These are phyloP conservation scores for Penicillium aurantiogriseum DNA, from an alignment of 2,329 filamentous ascomycete species.

Conservation along the genomic window DNA sequence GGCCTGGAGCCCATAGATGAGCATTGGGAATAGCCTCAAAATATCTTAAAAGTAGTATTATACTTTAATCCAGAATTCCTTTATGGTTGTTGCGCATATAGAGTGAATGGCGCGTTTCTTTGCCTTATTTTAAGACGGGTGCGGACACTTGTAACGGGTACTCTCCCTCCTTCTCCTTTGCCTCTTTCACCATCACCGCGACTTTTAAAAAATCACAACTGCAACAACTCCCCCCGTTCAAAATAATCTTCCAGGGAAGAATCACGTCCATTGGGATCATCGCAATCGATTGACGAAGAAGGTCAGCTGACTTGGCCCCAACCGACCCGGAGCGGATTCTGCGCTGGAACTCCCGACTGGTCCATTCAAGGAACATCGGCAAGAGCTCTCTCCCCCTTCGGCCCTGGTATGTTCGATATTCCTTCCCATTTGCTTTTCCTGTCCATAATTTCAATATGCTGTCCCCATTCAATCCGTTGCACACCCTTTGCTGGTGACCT, in stretches of 20 bases:
- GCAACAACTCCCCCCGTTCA: slow-evolving; percentile 2
- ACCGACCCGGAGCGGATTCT: slow-evolving; percentile 11
- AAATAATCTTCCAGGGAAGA: not conserved
- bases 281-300: slow-evolving; percentile 1
- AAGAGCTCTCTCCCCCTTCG: slow-evolving; percentile 15
- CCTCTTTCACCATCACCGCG: slow-evolving; percentile 10
- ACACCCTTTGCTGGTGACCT: not conserved
- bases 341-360: slow-evolving; percentile 9
- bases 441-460: slow-evolving; percentile 2
- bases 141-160: slow-evolving; percentile 12
- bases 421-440: slow-evolving; percentile 4
- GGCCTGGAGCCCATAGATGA: not conserved
- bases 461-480: not conserved
- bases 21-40: not conserved
- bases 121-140: slow-evolving; percentile 4
- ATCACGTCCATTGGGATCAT: slow-evolving; percentile 4
- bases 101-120: slow-evolving; percentile 1
- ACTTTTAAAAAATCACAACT: not conserved
- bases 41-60: not conserved
- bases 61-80: not conserved
- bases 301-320: slow-evolving; percentile 10
- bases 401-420: slow-evolving; percentile 20
- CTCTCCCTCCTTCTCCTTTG: slow-evolving; percentile 11
- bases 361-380: slow-evolving; percentile 9
- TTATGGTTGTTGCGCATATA: not conserved